phyloP scores from a whole-genome alignment of 2,329 filamentous ascomycete species.

The Thielaviopsis populi region DNA sequence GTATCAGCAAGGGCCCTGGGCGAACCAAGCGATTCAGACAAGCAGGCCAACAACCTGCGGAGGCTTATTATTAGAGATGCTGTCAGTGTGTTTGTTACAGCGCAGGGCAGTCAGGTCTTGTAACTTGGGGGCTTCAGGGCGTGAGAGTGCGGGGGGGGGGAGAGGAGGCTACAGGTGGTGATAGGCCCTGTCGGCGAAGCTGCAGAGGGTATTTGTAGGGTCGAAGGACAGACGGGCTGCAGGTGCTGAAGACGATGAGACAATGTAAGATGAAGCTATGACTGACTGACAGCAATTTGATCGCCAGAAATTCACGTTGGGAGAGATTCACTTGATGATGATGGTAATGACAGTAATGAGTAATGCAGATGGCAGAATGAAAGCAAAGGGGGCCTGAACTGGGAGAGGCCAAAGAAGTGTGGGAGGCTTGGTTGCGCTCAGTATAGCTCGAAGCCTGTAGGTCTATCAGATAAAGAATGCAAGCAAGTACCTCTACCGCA shows the following conservation, averaged over 20 bases:
- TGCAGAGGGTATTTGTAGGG: neutral
- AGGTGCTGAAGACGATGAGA: neutral
- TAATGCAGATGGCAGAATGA: no score
- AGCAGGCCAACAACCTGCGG: neutral
- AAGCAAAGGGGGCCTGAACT: no score
- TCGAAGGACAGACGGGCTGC: neutral
- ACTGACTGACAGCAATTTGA: no score
- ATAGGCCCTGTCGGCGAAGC: neutral
- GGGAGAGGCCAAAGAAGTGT: no score
- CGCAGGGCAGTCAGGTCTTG: neutral
- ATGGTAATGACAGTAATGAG: no score
- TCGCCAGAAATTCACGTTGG: no score
- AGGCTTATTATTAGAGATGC: neutral
- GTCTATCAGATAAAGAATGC: neutral
- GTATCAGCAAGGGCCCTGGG: conserved; percentile 10
- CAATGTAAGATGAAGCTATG: no score
- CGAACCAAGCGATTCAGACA: neutral
- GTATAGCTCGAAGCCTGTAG: neutral
- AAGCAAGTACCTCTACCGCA: neutral
- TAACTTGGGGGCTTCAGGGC: neutral
- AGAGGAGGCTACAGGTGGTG: neutral
- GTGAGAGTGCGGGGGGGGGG: neutral
- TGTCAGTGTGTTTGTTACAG: neutral
- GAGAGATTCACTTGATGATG: no score
- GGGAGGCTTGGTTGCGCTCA: neutral